Conservation (phyloP, 164 flowering plant species). For the Chimonanthus salicifolius region DNA sequence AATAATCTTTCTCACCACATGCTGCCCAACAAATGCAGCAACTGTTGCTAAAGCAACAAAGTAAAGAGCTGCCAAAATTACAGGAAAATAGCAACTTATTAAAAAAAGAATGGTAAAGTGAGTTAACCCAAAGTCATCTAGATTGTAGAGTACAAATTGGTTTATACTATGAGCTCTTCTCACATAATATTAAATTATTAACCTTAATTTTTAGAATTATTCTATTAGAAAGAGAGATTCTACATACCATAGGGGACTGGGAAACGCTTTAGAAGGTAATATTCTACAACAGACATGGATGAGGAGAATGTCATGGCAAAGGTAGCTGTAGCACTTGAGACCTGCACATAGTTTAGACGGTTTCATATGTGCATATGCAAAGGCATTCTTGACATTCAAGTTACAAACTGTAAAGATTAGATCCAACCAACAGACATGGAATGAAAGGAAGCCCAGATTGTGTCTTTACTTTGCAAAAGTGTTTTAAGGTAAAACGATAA, state of each 20-base stretch:
- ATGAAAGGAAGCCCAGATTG: too few relatives aligned
- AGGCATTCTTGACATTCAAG: too few relatives aligned
- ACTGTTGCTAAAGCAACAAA: conserved; percentile 59
- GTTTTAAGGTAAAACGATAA: too few relatives aligned
- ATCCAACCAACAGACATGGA: too few relatives aligned
- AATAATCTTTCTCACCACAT: conserved; percentile 65
- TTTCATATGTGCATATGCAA: not conserved
- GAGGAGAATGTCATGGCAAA: conserved; percentile 98
- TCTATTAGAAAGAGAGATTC: not conserved
- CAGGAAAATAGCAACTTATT: not conserved
- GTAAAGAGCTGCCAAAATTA: conserved; percentile 56
- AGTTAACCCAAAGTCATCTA: not conserved
- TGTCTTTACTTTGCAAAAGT: too few relatives aligned
- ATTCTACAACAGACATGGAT: conserved; percentile 94
- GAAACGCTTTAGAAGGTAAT: conserved; percentile 85
- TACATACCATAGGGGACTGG: conserved; percentile 86
- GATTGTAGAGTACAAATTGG: too few relatives aligned
- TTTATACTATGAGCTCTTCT: too few relatives aligned
- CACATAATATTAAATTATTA: not conserved
- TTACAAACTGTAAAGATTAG: too few relatives aligned
- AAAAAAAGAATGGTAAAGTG: not conserved
- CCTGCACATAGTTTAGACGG: conserved; percentile 39
- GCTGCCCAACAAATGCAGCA: conserved; percentile 88
- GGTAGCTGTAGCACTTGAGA: conserved; percentile 95
- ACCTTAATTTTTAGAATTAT: not conserved